Evolutionary conservation across 2,329 filamentous ascomycete genomes (phyloP).

Genomic region (Pseudogymnoascus sp.): DNA sequence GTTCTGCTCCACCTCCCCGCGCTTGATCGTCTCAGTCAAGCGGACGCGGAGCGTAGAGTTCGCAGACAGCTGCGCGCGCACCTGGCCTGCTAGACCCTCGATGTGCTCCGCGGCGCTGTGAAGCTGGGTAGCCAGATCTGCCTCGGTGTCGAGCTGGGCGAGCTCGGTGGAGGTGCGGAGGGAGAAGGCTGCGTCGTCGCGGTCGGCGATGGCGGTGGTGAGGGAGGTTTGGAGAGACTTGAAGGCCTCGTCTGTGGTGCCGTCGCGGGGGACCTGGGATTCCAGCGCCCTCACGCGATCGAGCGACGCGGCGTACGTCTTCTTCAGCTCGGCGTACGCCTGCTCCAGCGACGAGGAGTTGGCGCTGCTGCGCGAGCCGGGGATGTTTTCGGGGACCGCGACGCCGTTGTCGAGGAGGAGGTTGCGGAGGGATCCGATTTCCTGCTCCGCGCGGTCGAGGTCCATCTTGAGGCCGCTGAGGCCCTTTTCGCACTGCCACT

Average conservation of each 20-base stretch:
- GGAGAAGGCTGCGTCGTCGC: constrained; percentile 59
- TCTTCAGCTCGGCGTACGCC: constrained; percentile 68
- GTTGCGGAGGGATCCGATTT: constrained; percentile 73
- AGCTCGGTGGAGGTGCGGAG: constrained; percentile 49
- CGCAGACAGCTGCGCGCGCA: constrained; percentile 68
- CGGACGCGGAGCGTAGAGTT: constrained; percentile 70
- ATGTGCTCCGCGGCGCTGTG: constrained; percentile 66
- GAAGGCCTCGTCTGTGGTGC: constrained; percentile 54
- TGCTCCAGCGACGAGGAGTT: constrained; percentile 61
- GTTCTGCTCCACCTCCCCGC: constrained; percentile 77
- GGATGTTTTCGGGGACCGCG: constrained; percentile 47
- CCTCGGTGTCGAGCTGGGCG: constrained; percentile 49
- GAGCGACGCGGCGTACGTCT: constrained; percentile 58
- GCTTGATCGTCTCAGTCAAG: constrained; percentile 68
- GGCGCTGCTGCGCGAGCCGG: constrained; percentile 28
- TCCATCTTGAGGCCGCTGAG: constrained; percentile 89
- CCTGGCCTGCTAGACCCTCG: constrained; percentile 69
- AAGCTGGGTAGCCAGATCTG: constrained; percentile 59
- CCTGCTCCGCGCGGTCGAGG: constrained; percentile 86
- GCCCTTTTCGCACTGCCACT: constrained; percentile 92
- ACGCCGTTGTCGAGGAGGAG: constrained; percentile 80
- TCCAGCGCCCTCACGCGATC: constrained; percentile 59
- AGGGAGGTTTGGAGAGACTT: constrained; percentile 60
- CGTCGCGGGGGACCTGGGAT: constrained; percentile 39
- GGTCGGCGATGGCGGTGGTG: constrained; percentile 59